Conservation (phyloP, 2,329 filamentous ascomycete genomes). For the Torrubiella hemipterigena region DNA sequence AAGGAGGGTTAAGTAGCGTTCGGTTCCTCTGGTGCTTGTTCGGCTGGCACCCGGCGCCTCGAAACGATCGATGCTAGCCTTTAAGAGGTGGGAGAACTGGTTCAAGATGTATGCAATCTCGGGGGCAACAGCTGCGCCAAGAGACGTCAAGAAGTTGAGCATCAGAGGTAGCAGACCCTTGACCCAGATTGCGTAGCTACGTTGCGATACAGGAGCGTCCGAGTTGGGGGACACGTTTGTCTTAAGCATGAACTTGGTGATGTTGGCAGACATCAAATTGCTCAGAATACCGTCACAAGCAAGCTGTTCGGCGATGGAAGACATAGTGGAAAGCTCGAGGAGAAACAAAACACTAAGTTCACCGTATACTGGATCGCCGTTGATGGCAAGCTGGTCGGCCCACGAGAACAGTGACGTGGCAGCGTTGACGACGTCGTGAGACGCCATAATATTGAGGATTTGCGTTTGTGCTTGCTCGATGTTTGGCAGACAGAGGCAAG, state of each 20-base stretch:
- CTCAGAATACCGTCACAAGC: slow-evolving; percentile 76
- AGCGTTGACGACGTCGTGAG: slow-evolving; percentile 65
- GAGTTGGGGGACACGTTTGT: slow-evolving; percentile 67
- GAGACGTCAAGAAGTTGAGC: slow-evolving; percentile 72
- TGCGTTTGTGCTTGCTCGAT: slow-evolving; percentile 61
- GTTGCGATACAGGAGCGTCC: slow-evolving; percentile 50
- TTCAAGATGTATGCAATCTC: slow-evolving; percentile 84
- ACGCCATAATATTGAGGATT: slow-evolving; percentile 56
- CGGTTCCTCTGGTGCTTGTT: slow-evolving; percentile 33
- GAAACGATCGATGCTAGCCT: slow-evolving; percentile 59
- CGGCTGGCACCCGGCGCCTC: slow-evolving; percentile 46
- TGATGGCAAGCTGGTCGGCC: slow-evolving; percentile 70
- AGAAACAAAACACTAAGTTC: slow-evolving; percentile 85
- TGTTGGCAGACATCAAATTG: slow-evolving; percentile 65
- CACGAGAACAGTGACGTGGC: slow-evolving; percentile 86
- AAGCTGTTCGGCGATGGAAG: slow-evolving; percentile 74
- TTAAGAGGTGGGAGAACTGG: slow-evolving; percentile 71
- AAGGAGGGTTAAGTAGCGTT: slow-evolving; percentile 58
- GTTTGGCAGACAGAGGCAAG: slow-evolving; percentile 65
- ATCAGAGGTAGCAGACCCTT: slow-evolving; percentile 79
- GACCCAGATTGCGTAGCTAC: slow-evolving; percentile 83
- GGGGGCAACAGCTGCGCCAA: slow-evolving; percentile 69
- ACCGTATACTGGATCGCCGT: slow-evolving; percentile 81
- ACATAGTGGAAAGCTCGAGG: slow-evolving; percentile 73
- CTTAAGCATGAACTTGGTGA: slow-evolving; percentile 67